These are phyloP conservation scores for Skeletonema grethae DNA, from an alignment of 108 stramenopile species.

Conservation along the genomic window DNA sequence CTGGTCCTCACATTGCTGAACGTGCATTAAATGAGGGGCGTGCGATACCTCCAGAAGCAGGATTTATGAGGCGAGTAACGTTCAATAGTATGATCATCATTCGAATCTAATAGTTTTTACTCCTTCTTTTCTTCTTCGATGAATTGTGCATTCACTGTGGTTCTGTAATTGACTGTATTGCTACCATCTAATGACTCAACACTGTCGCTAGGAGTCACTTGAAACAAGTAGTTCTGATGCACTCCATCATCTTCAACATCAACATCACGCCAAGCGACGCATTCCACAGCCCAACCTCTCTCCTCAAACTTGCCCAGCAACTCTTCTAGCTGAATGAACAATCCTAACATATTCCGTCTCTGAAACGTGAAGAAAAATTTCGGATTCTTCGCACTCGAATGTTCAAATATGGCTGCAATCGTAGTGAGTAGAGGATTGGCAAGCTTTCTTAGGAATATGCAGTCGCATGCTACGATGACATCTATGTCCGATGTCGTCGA, in stretches of 20 bases:
- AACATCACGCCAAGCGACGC: conserved; percentile 40
- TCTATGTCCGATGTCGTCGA: conserved; percentile 12
- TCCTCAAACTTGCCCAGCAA: conserved; percentile 23
- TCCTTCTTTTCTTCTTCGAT: too few species aligned
- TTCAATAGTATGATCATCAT: too few species aligned
- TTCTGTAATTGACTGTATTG: too few species aligned
- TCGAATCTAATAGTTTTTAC: too few species aligned
- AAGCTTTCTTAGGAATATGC: conserved; percentile 36
- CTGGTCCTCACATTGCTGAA: conserved; percentile 62
- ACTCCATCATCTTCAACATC: conserved; percentile 35
- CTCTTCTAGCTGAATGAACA: conserved; percentile 43
- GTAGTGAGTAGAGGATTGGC: conserved; percentile 36
- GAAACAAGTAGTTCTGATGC: conserved; percentile 39
- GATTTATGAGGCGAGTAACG: too few species aligned
- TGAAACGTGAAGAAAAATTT: conserved; percentile 42
- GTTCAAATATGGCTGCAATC: conserved; percentile 21
- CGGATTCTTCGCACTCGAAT: conserved; percentile 1
- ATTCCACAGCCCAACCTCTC: conserved; percentile 39
- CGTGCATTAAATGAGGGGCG: too few species aligned
- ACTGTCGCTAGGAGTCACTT: conserved; percentile 6
- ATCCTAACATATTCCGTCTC: conserved; percentile 31
- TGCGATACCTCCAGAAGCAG: too few species aligned
- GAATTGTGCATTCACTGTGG: too few species aligned
- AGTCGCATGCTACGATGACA: conserved; percentile 44
- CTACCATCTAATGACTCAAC: neutral